These are phyloP conservation scores for Russula sp. DNA, from an alignment of 768 basidiomycete species.

Conservation along the genomic window DNA sequence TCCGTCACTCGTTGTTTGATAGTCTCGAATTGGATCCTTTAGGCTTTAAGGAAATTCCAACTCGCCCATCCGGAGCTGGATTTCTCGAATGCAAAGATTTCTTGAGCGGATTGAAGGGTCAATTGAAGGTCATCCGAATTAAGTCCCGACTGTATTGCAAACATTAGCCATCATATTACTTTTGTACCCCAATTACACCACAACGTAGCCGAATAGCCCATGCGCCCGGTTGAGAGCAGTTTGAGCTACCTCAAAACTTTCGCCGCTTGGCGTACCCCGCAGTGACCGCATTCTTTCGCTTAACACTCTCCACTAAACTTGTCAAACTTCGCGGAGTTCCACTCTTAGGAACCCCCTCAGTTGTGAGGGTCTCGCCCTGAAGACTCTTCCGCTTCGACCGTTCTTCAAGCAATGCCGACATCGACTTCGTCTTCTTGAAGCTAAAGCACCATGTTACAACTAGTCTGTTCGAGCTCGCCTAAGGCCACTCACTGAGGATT, in stretches of 20 bases:
- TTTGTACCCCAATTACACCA: background rate
- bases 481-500: constrained; percentile 78
- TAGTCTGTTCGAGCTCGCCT: background rate
- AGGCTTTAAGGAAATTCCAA: constrained; percentile 89
- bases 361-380: constrained; percentile 5
- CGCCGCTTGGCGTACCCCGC: constrained; percentile 34
- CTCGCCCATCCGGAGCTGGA: constrained; percentile 89
- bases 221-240: background rate
- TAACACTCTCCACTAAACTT: constrained; percentile 79
- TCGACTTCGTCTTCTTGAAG: constrained; percentile 89
- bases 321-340: constrained; percentile 38
- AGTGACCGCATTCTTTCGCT: constrained; percentile 54
- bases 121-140: background rate
- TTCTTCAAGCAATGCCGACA: constrained; percentile 80
- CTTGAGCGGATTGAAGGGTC: constrained; percentile 34
- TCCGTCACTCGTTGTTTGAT: constrained; percentile 2
- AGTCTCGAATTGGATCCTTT: constrained; percentile 1
- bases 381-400: constrained; percentile 54
- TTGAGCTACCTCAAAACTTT: constrained; percentile 14
- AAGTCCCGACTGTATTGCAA: background rate
- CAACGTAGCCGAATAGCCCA: background rate
- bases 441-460: constrained; percentile 36
- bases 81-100: constrained; percentile 87
- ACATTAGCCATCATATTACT: background rate
- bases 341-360: background rate